Evolutionary conservation across 139 green algal species (phyloP).

Genomic region (Chlorella sp.): DNA sequence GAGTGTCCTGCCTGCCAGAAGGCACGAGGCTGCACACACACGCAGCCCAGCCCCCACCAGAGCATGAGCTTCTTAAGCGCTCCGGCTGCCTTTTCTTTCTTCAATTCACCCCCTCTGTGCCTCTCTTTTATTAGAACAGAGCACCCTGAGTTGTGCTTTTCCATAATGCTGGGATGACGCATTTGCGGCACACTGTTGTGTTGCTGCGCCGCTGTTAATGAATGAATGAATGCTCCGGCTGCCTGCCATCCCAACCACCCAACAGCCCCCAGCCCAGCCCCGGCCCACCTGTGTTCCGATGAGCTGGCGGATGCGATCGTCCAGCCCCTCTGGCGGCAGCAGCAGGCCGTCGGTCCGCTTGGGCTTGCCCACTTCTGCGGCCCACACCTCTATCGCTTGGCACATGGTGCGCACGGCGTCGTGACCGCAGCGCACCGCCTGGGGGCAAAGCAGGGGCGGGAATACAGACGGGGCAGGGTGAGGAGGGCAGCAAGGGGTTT

Average conservation of each 20-base stretch:
- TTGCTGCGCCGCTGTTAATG: too few relatives aligned
- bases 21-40: too few relatives aligned
- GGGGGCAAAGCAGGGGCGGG: neutral
- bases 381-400: slow-evolving; percentile 77
- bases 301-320: slow-evolving; percentile 48
- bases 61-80: too few relatives aligned
- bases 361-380: slow-evolving; percentile 68
- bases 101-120: too few relatives aligned
- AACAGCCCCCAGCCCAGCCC: neutral
- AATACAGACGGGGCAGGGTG: neutral
- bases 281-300: slow-evolving; percentile 11
- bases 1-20: neutral
- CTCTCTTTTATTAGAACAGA: too few relatives aligned
- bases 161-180: too few relatives aligned
- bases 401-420: slow-evolving; percentile 75
- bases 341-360: slow-evolving; percentile 69
- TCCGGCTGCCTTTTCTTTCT: too few relatives aligned
- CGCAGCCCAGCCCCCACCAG: too few relatives aligned
- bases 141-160: too few relatives aligned
- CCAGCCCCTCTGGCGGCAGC: slow-evolving; percentile 62
- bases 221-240: too few relatives aligned
- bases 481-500: neutral
- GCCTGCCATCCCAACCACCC: too few relatives aligned
- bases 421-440: slow-evolving; percentile 66
- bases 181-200: too few relatives aligned